Conservation (phyloP, 805 yeast species). For the Wickerhamomyces sydowiorum region DNA sequence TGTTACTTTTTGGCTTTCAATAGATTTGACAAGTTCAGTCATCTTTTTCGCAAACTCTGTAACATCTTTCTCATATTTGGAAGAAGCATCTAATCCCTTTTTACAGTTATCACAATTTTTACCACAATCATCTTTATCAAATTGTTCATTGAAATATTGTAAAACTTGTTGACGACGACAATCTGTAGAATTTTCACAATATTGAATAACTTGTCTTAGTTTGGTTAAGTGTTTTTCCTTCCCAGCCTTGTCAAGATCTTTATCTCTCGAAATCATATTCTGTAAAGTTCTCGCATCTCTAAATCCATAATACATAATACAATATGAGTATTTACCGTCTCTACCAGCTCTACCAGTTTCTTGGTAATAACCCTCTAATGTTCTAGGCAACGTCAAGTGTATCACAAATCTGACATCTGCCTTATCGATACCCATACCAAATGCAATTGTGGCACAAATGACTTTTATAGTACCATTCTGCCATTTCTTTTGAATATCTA, state of each 20-base stretch:
- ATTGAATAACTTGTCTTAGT: conserved; percentile 78
- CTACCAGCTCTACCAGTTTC: conserved; percentile 99
- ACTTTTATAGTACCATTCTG: conserved; percentile 66
- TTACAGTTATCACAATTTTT: conserved; percentile 84
- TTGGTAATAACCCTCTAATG: conserved; percentile 93
- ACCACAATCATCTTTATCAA: conserved; percentile 58
- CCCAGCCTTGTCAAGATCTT: conserved; percentile 53
- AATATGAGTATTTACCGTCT: conserved; percentile 80
- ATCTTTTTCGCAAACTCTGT: conserved; percentile 58
- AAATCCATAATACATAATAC: conserved; percentile 77
- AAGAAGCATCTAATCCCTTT: conserved; percentile 31
- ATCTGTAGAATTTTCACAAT: conserved; percentile 86
- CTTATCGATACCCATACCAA: conserved; percentile 99
- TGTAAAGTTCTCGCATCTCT: conserved; percentile 75
- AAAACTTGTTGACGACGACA: conserved; percentile 87
- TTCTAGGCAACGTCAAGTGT: conserved; percentile 83
- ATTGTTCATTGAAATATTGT: conserved; percentile 83
- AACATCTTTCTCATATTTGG: conserved; percentile 55
- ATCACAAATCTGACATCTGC: conserved; percentile 91
- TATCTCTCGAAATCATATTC: conserved; percentile 71
- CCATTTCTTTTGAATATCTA: conserved; percentile 73
- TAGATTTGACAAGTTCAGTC: conserved; percentile 47
- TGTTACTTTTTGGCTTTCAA: conserved; percentile 63
- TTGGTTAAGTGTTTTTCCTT: conserved; percentile 74
- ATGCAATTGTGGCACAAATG: conserved; percentile 96